Conservation (phyloP, 371 early-diverging fungal species). For the Syncephalastrum racemosum region DNA sequence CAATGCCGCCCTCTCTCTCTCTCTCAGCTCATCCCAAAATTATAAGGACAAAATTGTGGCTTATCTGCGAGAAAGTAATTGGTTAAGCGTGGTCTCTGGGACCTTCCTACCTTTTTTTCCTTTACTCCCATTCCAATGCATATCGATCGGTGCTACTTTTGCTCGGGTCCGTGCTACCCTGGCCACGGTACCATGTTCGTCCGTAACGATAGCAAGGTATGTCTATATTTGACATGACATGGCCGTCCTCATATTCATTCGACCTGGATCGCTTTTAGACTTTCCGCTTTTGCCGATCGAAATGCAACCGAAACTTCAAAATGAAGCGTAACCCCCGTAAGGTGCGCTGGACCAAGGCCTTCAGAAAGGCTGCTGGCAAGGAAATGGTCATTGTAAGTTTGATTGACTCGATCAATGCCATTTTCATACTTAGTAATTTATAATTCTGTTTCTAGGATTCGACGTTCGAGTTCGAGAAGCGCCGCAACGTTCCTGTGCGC, state of each 20-base stretch:
- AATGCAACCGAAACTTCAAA: constrained; percentile 99
- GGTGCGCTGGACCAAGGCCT: constrained; percentile 99
- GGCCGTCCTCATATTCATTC: neutral
- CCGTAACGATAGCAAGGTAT: constrained; percentile 94
- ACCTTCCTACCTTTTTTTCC: no score
- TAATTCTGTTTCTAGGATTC: constrained; percentile 64
- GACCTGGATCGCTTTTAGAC: constrained; percentile 44
- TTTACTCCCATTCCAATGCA: constrained; percentile 65
- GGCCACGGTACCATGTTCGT: constrained; percentile 99
- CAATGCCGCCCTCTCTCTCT: no score
- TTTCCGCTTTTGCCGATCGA: constrained; percentile 98
- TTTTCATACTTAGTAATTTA: neutral
- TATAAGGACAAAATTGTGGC: no score
- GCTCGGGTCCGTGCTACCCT: constrained; percentile 97
- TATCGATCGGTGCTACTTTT: constrained; percentile 99
- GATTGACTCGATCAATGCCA: neutral
- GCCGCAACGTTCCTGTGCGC: constrained; percentile 94
- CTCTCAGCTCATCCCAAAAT: no score
- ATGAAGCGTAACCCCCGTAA: constrained; percentile 99
- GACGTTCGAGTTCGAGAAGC: constrained; percentile 97
- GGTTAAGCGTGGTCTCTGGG: no score
- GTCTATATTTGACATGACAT: neutral
- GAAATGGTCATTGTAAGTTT: constrained; percentile 96
- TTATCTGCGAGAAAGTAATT: no score
- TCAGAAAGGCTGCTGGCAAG: constrained; percentile 96